These are phyloP conservation scores for Colletotrichum camelliae DNA, from an alignment of 2,329 filamentous ascomycete species.

Conservation along the genomic window DNA sequence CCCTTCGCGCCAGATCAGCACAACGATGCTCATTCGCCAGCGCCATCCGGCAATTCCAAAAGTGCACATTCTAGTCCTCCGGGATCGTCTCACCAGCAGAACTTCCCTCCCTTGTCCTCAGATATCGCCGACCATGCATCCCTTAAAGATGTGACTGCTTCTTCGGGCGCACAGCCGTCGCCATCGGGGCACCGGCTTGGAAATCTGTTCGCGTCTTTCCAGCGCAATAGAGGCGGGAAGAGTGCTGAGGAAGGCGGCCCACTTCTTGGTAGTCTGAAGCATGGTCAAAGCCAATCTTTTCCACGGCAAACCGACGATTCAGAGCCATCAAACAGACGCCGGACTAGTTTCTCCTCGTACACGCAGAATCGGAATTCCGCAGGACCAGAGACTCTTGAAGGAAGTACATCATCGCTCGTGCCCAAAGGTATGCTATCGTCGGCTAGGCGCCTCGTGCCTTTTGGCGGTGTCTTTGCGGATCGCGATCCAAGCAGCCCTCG, in stretches of 20 bases:
- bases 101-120: slow-evolving; percentile 53
- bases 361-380: slow-evolving; percentile 65
- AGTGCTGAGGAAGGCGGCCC: slow-evolving; percentile 60
- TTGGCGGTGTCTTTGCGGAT: slow-evolving; percentile 56
- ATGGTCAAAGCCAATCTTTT: slow-evolving; percentile 79
- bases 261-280: slow-evolving; percentile 71
- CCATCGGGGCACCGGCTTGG: slow-evolving; percentile 43
- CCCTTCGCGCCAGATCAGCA: slow-evolving; percentile 42
- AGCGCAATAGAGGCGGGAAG: slow-evolving; percentile 68
- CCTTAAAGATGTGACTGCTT: slow-evolving; percentile 41
- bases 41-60: slow-evolving; percentile 61
- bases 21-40: slow-evolving; percentile 63
- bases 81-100: slow-evolving; percentile 63
- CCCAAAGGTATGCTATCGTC: slow-evolving; percentile 31
- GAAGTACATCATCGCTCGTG: background rate
- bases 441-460: slow-evolving; percentile 49
- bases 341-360: slow-evolving; percentile 60
- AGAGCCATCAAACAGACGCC: slow-evolving; percentile 60
- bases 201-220: slow-evolving; percentile 63
- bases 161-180: slow-evolving; percentile 41
- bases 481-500: slow-evolving; percentile 65
- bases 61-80: slow-evolving; percentile 67
- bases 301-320: slow-evolving; percentile 65
- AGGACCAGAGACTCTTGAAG: slow-evolving; percentile 48
- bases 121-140: slow-evolving; percentile 53